A percentile compares a stretch with the other conserved stretches of the same genome.
phyloP scores from a whole-genome alignment of 805 yeast genomes.

The Kregervanrija pseudodelftensis region DNA sequence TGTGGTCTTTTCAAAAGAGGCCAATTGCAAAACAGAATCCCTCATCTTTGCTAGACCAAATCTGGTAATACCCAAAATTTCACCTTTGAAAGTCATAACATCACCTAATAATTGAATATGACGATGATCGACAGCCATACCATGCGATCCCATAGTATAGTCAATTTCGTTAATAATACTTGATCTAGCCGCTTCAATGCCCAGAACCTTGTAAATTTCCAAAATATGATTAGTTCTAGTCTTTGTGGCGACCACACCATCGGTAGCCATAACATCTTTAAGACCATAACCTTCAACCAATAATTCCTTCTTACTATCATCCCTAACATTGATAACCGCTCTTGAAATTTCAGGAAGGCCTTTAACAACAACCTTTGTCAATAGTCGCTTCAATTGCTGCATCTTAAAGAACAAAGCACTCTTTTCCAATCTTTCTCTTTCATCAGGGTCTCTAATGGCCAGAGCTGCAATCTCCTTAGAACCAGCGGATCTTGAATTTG shows the following conservation, averaged over 20 bases:
- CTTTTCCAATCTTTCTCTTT: slow-evolving; percentile 28
- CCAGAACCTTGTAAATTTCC: slow-evolving; percentile 83
- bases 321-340: slow-evolving; percentile 91
- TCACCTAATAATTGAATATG: slow-evolving; percentile 96
- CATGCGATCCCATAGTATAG: slow-evolving; percentile 97
- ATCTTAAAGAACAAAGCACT: slow-evolving; percentile 73
- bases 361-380: slow-evolving; percentile 85
- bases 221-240: slow-evolving; percentile 89
- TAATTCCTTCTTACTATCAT: slow-evolving; percentile 79
- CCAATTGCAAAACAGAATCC: slow-evolving; percentile 93
- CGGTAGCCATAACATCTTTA: slow-evolving; percentile 94
- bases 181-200: slow-evolving; percentile 96
- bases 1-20: slow-evolving; percentile 96
- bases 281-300: slow-evolving; percentile 97
- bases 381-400: slow-evolving; percentile 79
- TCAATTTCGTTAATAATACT: slow-evolving; percentile 92
- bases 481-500: slow-evolving; percentile 34
- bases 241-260: slow-evolving; percentile 85
- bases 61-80: slow-evolving; percentile 94
- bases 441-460: slow-evolving; percentile 29
- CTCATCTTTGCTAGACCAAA: slow-evolving; percentile 98
- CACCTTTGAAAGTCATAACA: slow-evolving; percentile 98
- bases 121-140: slow-evolving; percentile 99
- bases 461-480: slow-evolving; percentile 25
- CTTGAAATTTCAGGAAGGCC: slow-evolving; percentile 89